Evolutionary conservation across 2,329 filamentous ascomycete genomes (phyloP).

Genomic region (Pseudogymnoascus sp.): DNA sequence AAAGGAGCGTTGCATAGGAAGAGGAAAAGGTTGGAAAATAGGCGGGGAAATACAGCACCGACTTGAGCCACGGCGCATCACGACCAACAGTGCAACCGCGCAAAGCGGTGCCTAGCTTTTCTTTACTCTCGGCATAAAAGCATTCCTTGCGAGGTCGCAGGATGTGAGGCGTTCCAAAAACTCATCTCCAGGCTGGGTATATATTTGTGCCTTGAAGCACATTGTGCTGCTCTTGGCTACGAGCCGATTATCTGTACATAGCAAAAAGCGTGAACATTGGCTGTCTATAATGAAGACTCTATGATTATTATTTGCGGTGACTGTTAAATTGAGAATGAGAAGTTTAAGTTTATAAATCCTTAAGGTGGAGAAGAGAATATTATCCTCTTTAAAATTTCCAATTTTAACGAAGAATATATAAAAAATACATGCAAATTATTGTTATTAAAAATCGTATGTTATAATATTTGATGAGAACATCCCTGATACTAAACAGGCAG

Average conservation of each 20-base stretch:
- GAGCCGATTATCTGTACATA: conserved; percentile 1
- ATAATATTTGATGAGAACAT: not conserved
- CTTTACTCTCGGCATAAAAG: not conserved
- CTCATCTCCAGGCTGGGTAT: not conserved
- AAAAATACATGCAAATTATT: too few species aligned
- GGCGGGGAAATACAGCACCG: conserved; percentile 7
- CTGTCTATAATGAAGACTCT: not conserved
- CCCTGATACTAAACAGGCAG: not conserved
- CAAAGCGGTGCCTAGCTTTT: not conserved
- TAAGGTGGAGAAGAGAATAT: too few species aligned
- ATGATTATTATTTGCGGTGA: not conserved
- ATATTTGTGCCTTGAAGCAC: not conserved
- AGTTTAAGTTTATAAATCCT: not conserved
- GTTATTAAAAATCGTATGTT: too few species aligned
- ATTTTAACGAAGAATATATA: too few species aligned
- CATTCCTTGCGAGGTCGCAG: conserved; percentile 8
- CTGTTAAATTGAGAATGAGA: not conserved
- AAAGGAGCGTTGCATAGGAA: not conserved
- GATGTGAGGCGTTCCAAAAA: conserved; percentile 4
- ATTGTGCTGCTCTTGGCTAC: not conserved
- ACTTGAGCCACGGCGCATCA: conserved; percentile 2
- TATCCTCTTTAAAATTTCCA: too few species aligned
- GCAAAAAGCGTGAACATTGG: conserved; percentile 2
- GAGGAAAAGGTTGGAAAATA: not conserved
- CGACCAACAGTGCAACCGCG: not conserved